Conservation (phyloP, 164 flowering plant species). For the Dillenia turbinata region DNA sequence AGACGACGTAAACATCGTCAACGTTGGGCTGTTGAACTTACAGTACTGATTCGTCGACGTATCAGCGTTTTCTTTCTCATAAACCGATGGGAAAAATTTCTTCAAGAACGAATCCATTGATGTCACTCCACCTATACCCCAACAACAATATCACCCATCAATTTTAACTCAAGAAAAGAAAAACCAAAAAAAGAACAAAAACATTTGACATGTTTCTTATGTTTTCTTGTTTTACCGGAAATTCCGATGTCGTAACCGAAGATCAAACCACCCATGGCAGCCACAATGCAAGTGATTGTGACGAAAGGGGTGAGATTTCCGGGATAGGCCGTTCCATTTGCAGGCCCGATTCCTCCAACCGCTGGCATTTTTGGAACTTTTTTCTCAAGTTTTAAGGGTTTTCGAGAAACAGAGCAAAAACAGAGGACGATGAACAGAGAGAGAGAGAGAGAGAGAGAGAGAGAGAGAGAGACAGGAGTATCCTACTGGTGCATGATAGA, state of each 20-base stretch:
- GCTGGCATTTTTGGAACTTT: conserved; percentile 38
- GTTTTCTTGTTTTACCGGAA: conserved; percentile 39
- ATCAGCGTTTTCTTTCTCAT: conserved; percentile 27
- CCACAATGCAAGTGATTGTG: conserved; percentile 46
- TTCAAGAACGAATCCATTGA: conserved; percentile 50
- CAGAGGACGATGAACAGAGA: too few species aligned
- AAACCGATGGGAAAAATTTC: conserved; percentile 60
- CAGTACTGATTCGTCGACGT: conserved; percentile 56
- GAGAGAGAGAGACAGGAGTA: too few species aligned
- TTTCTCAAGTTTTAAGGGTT: too few species aligned
- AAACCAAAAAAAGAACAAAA: not conserved
- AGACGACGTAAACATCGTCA: conserved; percentile 68
- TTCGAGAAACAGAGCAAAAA: too few species aligned
- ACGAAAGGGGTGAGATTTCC: conserved; percentile 53
- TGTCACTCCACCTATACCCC: conserved; percentile 60
- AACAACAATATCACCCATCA: not conserved
- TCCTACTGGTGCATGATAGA: too few species aligned
- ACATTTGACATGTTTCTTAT: not conserved
- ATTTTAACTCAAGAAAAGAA: too few species aligned
- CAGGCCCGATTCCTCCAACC: conserved; percentile 26
- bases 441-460: too few species aligned
- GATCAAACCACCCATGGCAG: conserved; percentile 72
- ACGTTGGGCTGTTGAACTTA: conserved; percentile 44
- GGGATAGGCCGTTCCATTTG: conserved; percentile 36
- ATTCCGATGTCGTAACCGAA: conserved; percentile 83